Base-by-base conservation (phyloP, 495 filamentous ascomycete species). In the Penicillium parvum region DNA sequence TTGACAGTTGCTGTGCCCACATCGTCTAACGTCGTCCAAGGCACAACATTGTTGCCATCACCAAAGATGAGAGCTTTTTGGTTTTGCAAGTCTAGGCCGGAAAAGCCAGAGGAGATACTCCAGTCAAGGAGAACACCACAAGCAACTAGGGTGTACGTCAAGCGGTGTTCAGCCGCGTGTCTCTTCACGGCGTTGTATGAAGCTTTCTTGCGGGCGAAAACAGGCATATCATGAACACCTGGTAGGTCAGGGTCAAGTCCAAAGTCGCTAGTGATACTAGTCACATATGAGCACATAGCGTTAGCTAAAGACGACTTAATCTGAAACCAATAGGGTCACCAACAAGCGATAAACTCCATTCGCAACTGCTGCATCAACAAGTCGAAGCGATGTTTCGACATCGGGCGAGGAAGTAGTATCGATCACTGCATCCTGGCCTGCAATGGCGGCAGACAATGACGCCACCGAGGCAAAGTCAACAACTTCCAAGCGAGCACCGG, bases 221-320 rank as follows among this genome's bases (percentile, higher is more conserved):
- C 33, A n/a, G 49, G 45, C 48, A 50, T 28, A 39, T 57, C 42
- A 18, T 47, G 47, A 25, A 57, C 32, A 7, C 49, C 53, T 16
- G 53, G 53, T 16, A 52, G 20, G 16, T 52, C 49, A 29, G 61
- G 57, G 33, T 64, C 61, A 30, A 64, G 50, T 7, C 61, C 58
- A 38, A 53, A 64, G 37, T 64, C 61, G 12, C 55, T 55, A 7
- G 59, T 57, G 7, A 53, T 49, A 53, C 50, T 53, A 11, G 37
- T 25, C 8, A 33, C 27, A 12, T 29, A 12, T 29, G 9, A 12
- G 10, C n/a, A 29, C 3, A 29, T 11, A 6, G 15, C 4, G 15
- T 29, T 29, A 12, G 27, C 11, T 12, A 6, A 19, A 10, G 14
- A 17, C 7, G 2, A 36, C 2, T 36, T 28, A 17, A n/a, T 40